These are phyloP conservation scores for Termitomyces sp. DNA, from an alignment of 768 basidiomycete species.

Conservation along the genomic window DNA sequence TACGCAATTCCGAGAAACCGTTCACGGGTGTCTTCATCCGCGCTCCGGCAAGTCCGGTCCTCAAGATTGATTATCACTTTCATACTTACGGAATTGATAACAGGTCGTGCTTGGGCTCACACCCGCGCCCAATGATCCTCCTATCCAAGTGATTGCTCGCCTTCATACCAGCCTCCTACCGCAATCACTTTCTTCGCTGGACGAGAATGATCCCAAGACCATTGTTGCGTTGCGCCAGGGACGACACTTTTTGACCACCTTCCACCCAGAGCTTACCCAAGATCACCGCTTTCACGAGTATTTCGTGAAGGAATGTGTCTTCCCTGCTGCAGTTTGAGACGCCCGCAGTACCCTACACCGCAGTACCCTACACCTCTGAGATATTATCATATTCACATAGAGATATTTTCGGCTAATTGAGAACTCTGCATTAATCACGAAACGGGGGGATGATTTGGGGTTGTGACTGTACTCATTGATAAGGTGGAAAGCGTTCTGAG, in stretches of 20 bases:
- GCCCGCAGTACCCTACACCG: not conserved
- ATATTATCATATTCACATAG: not conserved
- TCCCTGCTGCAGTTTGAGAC: slow-evolving; percentile 24
- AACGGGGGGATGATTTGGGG: not conserved
- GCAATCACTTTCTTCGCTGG: slow-evolving; percentile 36
- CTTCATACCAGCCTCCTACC: slow-evolving; percentile 28
- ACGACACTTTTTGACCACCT: slow-evolving; percentile 80
- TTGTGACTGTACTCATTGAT: not conserved
- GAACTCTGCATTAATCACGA: not conserved
- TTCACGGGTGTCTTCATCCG: slow-evolving; percentile 92
- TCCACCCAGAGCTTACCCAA: slow-evolving; percentile 90
- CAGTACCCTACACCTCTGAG: not conserved
- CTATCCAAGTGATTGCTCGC: slow-evolving; percentile 66
- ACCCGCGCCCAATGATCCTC: slow-evolving; percentile 45
- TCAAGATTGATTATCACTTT: not conserved
- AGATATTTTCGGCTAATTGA: not conserved
- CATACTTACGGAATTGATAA: slow-evolving; percentile 1
- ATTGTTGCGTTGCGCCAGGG: slow-evolving; percentile 89
- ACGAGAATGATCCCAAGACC: slow-evolving; percentile 54
- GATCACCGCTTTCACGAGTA: slow-evolving; percentile 92
- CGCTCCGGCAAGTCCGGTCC: slow-evolving; percentile 63
- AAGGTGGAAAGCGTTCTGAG: not conserved
- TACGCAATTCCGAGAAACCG: slow-evolving; percentile 56
- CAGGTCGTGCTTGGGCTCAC: slow-evolving; percentile 65
- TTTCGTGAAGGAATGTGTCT: slow-evolving; percentile 76